Conservation (phyloP, 1,284 basidiomycete species). For the Naganishia sp. region DNA sequence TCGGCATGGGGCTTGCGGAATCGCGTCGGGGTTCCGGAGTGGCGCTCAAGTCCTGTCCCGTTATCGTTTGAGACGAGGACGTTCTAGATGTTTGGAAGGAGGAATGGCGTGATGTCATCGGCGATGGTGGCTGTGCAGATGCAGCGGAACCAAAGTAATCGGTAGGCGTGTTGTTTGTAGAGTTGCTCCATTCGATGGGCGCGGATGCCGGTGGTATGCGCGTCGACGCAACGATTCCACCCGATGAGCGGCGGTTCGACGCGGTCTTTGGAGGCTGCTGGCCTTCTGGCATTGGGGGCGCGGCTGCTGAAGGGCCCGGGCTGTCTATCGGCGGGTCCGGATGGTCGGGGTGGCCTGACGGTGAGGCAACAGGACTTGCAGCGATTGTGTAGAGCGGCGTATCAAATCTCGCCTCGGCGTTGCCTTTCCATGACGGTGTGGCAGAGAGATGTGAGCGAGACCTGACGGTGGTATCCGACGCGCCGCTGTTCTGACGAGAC, state of each 20-base stretch:
- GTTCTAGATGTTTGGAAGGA: slow-evolving; percentile 31
- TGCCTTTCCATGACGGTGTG: slow-evolving; percentile 36
- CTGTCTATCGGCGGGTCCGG: not conserved
- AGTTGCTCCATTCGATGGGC: slow-evolving; percentile 42
- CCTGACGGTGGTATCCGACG: slow-evolving; percentile 41
- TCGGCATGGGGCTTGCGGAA: slow-evolving; percentile 19
- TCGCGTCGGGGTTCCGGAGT: not conserved
- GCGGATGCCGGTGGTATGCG: slow-evolving; percentile 47
- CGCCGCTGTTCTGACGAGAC: slow-evolving; percentile 36
- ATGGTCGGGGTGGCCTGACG: slow-evolving; percentile 36
- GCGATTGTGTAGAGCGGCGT: slow-evolving; percentile 44
- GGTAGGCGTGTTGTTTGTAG: slow-evolving; percentile 31
- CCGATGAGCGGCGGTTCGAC: slow-evolving; percentile 9
- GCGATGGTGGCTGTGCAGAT: slow-evolving; percentile 27
- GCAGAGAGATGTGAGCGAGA: slow-evolving; percentile 30
- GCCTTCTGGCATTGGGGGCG: slow-evolving; percentile 1
- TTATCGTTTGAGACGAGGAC: slow-evolving; percentile 43
- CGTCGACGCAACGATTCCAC: not conserved
- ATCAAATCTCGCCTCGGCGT: slow-evolving; percentile 42
- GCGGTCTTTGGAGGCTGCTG: slow-evolving; percentile 3
- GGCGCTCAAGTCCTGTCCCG: not conserved
- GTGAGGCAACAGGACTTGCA: slow-evolving; percentile 47
- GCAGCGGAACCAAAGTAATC: slow-evolving; percentile 46
- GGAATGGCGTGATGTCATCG: slow-evolving; percentile 9
- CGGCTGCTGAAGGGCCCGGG: not conserved